Conservation (phyloP, 2,329 filamentous ascomycete genomes). For the Colletotrichum caudatum region DNA sequence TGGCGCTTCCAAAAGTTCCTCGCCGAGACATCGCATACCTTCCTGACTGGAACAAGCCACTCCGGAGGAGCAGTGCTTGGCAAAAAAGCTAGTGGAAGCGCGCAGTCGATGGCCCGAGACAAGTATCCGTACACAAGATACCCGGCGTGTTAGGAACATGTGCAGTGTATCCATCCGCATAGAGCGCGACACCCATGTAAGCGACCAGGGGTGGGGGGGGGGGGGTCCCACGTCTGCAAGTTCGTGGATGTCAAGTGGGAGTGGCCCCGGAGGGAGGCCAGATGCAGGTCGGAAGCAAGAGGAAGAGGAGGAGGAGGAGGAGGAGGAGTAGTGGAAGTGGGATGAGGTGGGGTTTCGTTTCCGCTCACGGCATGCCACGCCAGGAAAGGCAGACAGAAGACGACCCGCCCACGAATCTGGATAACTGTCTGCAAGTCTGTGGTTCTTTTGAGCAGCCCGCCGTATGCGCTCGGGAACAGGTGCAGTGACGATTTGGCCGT, state of each 20-base stretch:
- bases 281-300: conserved; percentile 14
- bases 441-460: not conserved
- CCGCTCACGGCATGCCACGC: conserved; percentile 8
- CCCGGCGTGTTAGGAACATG: conserved; percentile 3
- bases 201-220: no score
- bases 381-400: conserved; percentile 10
- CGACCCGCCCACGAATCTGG: not conserved
- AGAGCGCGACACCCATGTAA: not conserved
- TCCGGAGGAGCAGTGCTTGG: conserved; percentile 6
- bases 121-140: conserved; percentile 1
- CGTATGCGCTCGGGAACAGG: not conserved
- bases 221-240: conserved; percentile 21
- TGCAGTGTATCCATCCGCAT: not conserved
- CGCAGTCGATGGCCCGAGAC: not conserved
- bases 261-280: conserved; percentile 11
- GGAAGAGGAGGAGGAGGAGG: not conserved
- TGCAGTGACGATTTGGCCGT: not conserved
- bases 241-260: conserved; percentile 11
- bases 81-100: not conserved
- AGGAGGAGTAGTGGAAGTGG: not conserved
- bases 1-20: conserved; percentile 23
- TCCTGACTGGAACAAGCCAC: conserved; percentile 25
- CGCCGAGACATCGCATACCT: conserved; percentile 1
- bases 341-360: conserved; percentile 10
- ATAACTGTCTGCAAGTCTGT: not conserved